Base-by-base conservation (phyloP, 495 filamentous ascomycete genomes). In the Parmelia sp. region DNA sequence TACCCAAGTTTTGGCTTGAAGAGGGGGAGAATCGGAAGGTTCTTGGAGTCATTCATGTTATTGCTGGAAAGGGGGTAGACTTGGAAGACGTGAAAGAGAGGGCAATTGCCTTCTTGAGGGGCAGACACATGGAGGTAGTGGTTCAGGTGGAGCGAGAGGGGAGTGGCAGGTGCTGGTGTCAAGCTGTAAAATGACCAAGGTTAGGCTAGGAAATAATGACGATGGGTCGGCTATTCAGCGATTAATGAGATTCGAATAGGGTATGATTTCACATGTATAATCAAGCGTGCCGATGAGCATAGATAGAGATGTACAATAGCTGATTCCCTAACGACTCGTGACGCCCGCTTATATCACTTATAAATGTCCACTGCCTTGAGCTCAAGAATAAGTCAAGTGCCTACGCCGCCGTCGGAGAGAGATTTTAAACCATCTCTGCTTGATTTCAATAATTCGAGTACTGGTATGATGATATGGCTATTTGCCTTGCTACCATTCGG, bases 1-100 rank as follows among this genome's bases (percentile, higher is more conserved):
- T 90, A 7, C 92, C 93, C 2, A 88, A 91, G 66, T 97, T 99
- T 70, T 99, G 95, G 95, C 77, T 96, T 31, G 90, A 92, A 64
- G 91, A 92, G 65, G 87, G 88, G 7, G 75, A 80, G 29, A 76
- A 77, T 12, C 79, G 82, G 60, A 82, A 77, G 56, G 77, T 91
- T 12, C 70, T 90, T 19, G 91, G 91, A 1, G 88, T 92, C 7
- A 89, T 96, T 68, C 91, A 96, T 71, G 84, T 95, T n/a, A 81
- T 88, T 55, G 90, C 87, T 2, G 82, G 83, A 3, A 81, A 85
- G 27, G 82, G 82, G 7, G 83, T 84, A 4, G 89, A 92, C 69
- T 71, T 89, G 57, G 90, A 92, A 69, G 89, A 91, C 63, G 88
- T 93, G 45, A 82, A 89, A 45, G 82, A 88, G 62, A 78, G 90